These are phyloP conservation scores for Phytophthora sp. DNA, from an alignment of 352 stramenopile genomes.

Conservation along the genomic window DNA sequence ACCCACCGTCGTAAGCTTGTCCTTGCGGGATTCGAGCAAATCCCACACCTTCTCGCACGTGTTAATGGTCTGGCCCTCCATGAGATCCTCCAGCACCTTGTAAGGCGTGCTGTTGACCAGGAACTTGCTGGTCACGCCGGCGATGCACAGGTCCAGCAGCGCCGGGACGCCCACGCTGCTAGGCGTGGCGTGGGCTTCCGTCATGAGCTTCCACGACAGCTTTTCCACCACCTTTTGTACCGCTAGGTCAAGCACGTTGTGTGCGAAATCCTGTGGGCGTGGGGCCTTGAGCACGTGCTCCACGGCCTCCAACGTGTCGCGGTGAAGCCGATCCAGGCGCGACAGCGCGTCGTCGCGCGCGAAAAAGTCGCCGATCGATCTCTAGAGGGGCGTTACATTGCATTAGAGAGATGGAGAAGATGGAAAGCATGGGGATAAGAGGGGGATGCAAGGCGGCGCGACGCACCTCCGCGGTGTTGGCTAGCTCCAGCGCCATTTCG, in stretches of 20 bases:
- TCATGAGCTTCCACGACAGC: conserved; percentile 82
- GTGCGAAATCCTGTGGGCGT: conserved; percentile 50
- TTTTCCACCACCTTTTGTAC: conserved; percentile 83
- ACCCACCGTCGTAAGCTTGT: conserved; percentile 66
- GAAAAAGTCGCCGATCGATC: conserved; percentile 68
- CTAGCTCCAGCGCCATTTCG: conserved; percentile 69
- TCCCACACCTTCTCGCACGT: conserved; percentile 89
- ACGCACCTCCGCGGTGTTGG: conserved; percentile 63
- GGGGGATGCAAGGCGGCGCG: conserved; percentile 1
- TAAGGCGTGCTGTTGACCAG: conserved; percentile 80
- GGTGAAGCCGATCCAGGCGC: conserved; percentile 56
- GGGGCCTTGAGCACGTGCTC: conserved; percentile 42
- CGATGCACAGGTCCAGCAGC: conserved; percentile 84
- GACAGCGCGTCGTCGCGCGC: conserved; percentile 54
- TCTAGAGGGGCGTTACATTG: conserved; percentile 31
- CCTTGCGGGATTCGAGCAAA: conserved; percentile 78
- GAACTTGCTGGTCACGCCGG: conserved; percentile 66
- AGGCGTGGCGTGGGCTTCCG: conserved; percentile 55
- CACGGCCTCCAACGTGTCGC: conserved; percentile 38
- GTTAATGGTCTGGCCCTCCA: conserved; percentile 86
- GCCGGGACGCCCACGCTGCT: conserved; percentile 64
- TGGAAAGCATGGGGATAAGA: not conserved
- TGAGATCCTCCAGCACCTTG: conserved; percentile 86
- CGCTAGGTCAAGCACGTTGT: conserved; percentile 76
- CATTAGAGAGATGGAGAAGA: conserved; percentile 11